Evolutionary conservation across 495 filamentous ascomycete genomes (phyloP).

Genomic region (Daldinia vernicosa): DNA sequence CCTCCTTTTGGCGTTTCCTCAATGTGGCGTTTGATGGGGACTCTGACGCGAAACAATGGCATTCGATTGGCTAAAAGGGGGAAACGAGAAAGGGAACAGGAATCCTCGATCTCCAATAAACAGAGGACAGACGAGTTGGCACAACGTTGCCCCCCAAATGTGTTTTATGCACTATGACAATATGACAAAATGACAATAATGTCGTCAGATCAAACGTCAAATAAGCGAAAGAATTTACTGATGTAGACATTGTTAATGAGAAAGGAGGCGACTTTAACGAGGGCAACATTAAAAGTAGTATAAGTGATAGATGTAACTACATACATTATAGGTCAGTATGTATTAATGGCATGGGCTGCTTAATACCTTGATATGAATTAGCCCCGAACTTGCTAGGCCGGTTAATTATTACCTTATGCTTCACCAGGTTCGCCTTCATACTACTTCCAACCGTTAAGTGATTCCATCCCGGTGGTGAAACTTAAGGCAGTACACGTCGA

Average conservation of each 20-base stretch:
- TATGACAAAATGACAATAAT: neutral
- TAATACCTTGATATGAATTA: neutral
- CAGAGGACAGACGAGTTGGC: neutral
- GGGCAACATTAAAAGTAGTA: neutral
- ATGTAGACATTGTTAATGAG: neutral
- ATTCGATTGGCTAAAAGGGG: slow-evolving; percentile 20
- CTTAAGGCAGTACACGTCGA: slow-evolving; percentile 20
- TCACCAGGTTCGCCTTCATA: neutral
- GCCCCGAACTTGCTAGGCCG: neutral
- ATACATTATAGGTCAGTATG: too few relatives aligned
- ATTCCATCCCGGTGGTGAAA: slow-evolving; percentile 33
- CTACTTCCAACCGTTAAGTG: neutral
- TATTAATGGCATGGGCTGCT: neutral
- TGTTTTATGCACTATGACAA: neutral
- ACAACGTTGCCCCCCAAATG: neutral
- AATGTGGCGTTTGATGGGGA: slow-evolving; percentile 31
- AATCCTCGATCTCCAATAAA: slow-evolving; percentile 24
- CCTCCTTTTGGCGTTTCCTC: slow-evolving; percentile 27
- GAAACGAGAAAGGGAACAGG: slow-evolving; percentile 21
- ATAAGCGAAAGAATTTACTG: slow-evolving; percentile 1
- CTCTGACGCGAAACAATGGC: slow-evolving; percentile 24
- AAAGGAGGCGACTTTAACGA: neutral
- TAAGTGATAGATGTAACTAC: too few relatives aligned
- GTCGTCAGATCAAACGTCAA: slow-evolving; percentile 1
- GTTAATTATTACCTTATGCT: slow-evolving; percentile 1